Conservation (phyloP, 2,329 filamentous ascomycete genomes). For the Fusarium graminum region DNA sequence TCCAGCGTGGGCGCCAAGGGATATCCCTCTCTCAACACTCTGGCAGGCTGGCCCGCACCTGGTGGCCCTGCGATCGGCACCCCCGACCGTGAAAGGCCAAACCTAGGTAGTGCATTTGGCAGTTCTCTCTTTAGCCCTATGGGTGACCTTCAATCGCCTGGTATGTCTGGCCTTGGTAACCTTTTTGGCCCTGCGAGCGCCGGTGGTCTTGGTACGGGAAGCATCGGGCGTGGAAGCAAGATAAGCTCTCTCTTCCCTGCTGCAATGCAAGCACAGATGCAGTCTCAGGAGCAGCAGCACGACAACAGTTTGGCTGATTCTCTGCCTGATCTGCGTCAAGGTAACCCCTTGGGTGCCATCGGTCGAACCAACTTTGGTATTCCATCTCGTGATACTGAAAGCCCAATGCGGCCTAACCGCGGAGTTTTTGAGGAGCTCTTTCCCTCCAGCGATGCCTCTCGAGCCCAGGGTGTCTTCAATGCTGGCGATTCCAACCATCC, state of each 20-base stretch:
- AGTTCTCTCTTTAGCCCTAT: slow-evolving; percentile 84
- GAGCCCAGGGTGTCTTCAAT: slow-evolving; percentile 55
- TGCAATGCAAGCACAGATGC: slow-evolving; percentile 93
- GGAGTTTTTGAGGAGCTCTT: slow-evolving; percentile 70
- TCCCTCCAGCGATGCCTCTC: slow-evolving; percentile 53
- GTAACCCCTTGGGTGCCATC: slow-evolving; percentile 74
- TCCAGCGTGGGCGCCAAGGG: slow-evolving; percentile 86
- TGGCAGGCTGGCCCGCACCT: slow-evolving; percentile 73
- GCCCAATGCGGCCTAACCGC: slow-evolving; percentile 68
- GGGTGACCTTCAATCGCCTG: slow-evolving; percentile 82
- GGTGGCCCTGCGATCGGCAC: slow-evolving; percentile 71
- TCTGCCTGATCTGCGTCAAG: slow-evolving; percentile 70
- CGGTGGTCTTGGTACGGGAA: slow-evolving; percentile 69
- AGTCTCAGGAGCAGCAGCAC: slow-evolving; percentile 77
- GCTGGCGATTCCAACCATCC: slow-evolving; percentile 56
- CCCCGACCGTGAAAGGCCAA: slow-evolving; percentile 73
- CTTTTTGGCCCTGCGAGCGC: slow-evolving; percentile 76
- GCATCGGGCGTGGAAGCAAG: slow-evolving; percentile 82
- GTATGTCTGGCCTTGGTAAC: slow-evolving; percentile 74
- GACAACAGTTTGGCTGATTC: slow-evolving; percentile 70
- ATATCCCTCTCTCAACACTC: slow-evolving; percentile 71
- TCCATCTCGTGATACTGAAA: slow-evolving; percentile 69
- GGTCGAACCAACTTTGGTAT: slow-evolving; percentile 71
- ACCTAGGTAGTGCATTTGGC: slow-evolving; percentile 74
- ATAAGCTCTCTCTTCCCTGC: slow-evolving; percentile 88